Percentiles rank a stretch among this genome's conserved stretches.
These are phyloP conservation scores for Leccinum aurantiacum DNA, from an alignment of 768 basidiomycete genomes.

Conservation along the genomic window DNA sequence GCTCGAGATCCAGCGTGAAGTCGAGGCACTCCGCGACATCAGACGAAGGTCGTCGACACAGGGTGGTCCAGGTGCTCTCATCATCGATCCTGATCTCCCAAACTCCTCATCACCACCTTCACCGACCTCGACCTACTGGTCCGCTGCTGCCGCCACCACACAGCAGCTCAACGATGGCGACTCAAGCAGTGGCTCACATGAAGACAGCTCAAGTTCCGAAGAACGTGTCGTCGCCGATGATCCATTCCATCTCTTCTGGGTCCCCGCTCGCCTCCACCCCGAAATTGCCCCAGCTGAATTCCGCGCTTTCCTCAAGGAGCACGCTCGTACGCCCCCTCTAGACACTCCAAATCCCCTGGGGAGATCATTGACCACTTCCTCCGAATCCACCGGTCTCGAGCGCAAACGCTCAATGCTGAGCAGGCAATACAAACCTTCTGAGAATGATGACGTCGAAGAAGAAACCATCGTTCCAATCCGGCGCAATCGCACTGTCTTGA, in stretches of 20 bases:
- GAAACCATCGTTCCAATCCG: conserved; percentile 69
- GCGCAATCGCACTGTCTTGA: conserved; percentile 65
- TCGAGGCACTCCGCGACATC: conserved; percentile 82
- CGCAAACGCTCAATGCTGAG: conserved; percentile 94
- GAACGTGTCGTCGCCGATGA: conserved; percentile 54
- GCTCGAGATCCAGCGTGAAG: conserved; percentile 84
- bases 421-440: conserved; percentile 84
- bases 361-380: conserved; percentile 45
- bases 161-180: conserved; percentile 45
- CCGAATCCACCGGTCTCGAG: conserved; percentile 49
- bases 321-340: conserved; percentile 62
- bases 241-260: conserved; percentile 95
- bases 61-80: conserved; percentile 73
- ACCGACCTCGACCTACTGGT: conserved; percentile 55
- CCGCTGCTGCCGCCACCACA: conserved; percentile 31
- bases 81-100: conserved; percentile 91
- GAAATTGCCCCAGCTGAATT: conserved; percentile 98
- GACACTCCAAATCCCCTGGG: conserved; percentile 44
- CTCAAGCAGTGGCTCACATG: conserved; percentile 41
- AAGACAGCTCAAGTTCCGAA: conserved; percentile 39
- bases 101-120: conserved; percentile 62
- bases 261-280: conserved; percentile 93
- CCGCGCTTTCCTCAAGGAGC: conserved; percentile 91
- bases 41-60: conserved; percentile 76
- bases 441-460: conserved; percentile 73